Base-by-base conservation (phyloP, 2,329 filamentous ascomycete species). In the Bipolaris gigantea region DNA sequence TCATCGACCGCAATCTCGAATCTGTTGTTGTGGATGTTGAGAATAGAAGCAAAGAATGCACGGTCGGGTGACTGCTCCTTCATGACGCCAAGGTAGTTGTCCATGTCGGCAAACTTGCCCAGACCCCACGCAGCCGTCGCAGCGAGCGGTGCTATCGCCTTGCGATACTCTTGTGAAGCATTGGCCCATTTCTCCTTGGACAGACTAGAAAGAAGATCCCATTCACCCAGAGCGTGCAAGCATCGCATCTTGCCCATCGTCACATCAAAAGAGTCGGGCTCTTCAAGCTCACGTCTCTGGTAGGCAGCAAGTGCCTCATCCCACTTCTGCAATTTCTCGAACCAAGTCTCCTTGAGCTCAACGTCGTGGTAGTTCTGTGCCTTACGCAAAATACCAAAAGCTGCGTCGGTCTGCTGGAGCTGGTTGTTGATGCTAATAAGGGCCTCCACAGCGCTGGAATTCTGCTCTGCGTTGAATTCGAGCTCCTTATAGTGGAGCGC, bases 211-310 rank as follows among this genome's bases (percentile, higher is more conserved):
- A 99, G 81, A 4, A 91, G 86, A 63, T 97, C 95, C 94, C 94
- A 99, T 74, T 99, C 94, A 57, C 94, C 94, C 33, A 99, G 82
- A 8, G 94, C 95, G 72, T 99, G 94, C 60, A 97, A 79, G 81
- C 94, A 99, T 43, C 94, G 87, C 94, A 99, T 99, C 77, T 99
- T 99, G 62, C 94, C 94, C 92, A 99, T 97, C 32, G 96, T 92
- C 49, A 99, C 91, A 56, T 97, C 94, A 56, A 99, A 91, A 0
- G 91, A 92, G 34, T 80, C 78, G 10, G 81, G 81, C 57, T 87
- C 84, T 27, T 85, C 84, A 27, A 90, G 81, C 61, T 97, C 93
- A 40, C 93, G 89, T 70, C 90, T 88, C 66, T 94, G 90, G 70
- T 97, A 97, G 43, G 94, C 95, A 41, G 88, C 86, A 51, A 99